Evolutionary conservation across 495 filamentous ascomycete genomes (phyloP).

Genomic region (Delitschia confertaspora): DNA sequence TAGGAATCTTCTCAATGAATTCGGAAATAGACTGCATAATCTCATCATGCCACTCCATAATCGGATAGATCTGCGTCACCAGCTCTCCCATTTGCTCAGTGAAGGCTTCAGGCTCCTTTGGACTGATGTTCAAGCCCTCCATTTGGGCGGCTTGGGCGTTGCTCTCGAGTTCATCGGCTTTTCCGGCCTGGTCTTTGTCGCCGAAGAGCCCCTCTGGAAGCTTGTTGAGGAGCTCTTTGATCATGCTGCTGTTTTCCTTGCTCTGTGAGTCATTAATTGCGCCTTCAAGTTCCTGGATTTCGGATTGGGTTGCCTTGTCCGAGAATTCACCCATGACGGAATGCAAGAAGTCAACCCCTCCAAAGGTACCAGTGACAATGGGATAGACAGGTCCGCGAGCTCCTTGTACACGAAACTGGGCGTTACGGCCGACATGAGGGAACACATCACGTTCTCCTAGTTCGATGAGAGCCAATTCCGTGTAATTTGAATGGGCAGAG

Average conservation of each 20-base stretch:
- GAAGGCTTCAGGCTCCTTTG: slow-evolving; percentile 68
- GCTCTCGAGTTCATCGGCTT: slow-evolving; percentile 50
- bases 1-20: slow-evolving; percentile 69
- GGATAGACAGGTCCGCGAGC: slow-evolving; percentile 59
- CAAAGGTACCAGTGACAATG: slow-evolving; percentile 72
- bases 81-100: slow-evolving; percentile 56
- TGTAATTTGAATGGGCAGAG: slow-evolving; percentile 86
- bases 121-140: slow-evolving; percentile 54
- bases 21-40: slow-evolving; percentile 68
- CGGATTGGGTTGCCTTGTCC: slow-evolving; percentile 80
- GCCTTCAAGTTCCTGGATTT: slow-evolving; percentile 72
- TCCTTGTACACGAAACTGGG: slow-evolving; percentile 57
- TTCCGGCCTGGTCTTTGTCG: slow-evolving; percentile 55
- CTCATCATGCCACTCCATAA: slow-evolving; percentile 80
- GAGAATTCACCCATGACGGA: slow-evolving; percentile 82
- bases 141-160: slow-evolving; percentile 51
- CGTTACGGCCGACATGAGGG: slow-evolving; percentile 70
- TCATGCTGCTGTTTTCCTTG: slow-evolving; percentile 49
- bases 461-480: slow-evolving; percentile 75
- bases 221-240: slow-evolving; percentile 67
- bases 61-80: slow-evolving; percentile 68
- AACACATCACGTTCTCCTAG: slow-evolving; percentile 71
- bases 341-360: slow-evolving; percentile 79
- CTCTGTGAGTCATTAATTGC: slow-evolving; percentile 54
- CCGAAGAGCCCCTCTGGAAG: slow-evolving; percentile 70